phyloP scores from a whole-genome alignment of 202 grass and related monocot species.

The Brachypodium distachyon region DNA sequence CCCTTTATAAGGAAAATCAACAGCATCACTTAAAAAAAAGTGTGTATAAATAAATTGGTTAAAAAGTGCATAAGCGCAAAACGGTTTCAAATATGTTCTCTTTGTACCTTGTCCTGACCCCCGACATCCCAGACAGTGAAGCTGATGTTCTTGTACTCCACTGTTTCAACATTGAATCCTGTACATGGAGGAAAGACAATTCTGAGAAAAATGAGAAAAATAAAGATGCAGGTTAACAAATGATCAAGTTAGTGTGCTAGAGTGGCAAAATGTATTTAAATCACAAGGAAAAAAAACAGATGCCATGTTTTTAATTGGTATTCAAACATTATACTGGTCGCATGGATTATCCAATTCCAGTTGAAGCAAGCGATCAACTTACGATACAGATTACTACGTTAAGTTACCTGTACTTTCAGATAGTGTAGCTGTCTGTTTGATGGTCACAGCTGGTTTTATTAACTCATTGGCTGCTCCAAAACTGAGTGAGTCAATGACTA shows the following conservation, averaged over 20 bases:
- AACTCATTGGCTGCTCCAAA: background rate
- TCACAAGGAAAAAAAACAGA: no score
- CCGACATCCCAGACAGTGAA: slow-evolving; percentile 97
- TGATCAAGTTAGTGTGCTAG: background rate
- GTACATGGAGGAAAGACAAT: background rate
- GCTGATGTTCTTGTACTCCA: slow-evolving; percentile 98
- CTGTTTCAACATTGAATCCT: slow-evolving; percentile 95
- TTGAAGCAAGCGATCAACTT: background rate
- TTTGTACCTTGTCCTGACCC: slow-evolving; percentile 90
- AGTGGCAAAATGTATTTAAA: no score
- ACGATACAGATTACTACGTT: background rate
- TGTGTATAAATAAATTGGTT: background rate
- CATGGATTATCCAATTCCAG: background rate
- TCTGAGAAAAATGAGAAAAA: background rate
- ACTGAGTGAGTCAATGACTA: background rate
- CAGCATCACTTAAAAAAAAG: background rate
- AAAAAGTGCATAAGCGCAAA: background rate
- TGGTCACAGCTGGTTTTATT: background rate
- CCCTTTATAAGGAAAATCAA: no score
- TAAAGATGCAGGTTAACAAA: background rate
- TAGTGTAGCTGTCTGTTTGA: background rate
- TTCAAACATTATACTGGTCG: background rate
- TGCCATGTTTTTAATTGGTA: no score
- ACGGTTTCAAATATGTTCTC: background rate
- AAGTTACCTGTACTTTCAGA: background rate